Percentiles rank a stretch among this genome's conserved stretches.
phyloP scores from a whole-genome alignment of 2,329 filamentous ascomycete genomes.

The Graphilbum ipis-grandicollis region DNA sequence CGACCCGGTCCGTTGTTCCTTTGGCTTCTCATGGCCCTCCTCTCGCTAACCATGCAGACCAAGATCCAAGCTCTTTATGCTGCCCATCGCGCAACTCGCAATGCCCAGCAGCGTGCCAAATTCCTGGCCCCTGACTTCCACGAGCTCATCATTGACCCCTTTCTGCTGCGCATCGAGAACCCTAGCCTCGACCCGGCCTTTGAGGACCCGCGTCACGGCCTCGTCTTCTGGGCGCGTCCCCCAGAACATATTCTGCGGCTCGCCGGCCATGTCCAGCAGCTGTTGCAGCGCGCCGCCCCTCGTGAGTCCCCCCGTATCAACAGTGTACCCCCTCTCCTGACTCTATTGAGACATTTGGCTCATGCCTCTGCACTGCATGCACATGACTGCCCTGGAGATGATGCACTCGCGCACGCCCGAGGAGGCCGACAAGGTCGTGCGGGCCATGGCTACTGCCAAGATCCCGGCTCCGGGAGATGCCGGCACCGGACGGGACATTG shows the following conservation, averaged over 20 bases:
- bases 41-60: slow-evolving; percentile 21
- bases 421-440: slow-evolving; percentile 48
- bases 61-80: slow-evolving; percentile 58
- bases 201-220: slow-evolving; percentile 59
- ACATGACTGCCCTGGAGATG: slow-evolving; percentile 74
- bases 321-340: too few relatives aligned
- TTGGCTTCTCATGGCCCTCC: slow-evolving; percentile 5
- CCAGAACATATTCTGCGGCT: slow-evolving; percentile 53
- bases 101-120: slow-evolving; percentile 56
- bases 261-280: slow-evolving; percentile 49
- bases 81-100: slow-evolving; percentile 57
- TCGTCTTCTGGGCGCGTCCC: slow-evolving; percentile 80
- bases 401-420: slow-evolving; percentile 57
- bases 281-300: slow-evolving; percentile 46
- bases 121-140: slow-evolving; percentile 52
- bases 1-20: slow-evolving; percentile 36
- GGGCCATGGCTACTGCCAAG: slow-evolving; percentile 27
- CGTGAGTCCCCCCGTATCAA: slow-evolving; percentile 38
- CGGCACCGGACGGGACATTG: background rate
- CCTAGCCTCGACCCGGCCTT: slow-evolving; percentile 49
- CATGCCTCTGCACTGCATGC: slow-evolving; percentile 62
- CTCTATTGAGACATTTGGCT: slow-evolving; percentile 68
- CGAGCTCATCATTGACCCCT: slow-evolving; percentile 59
- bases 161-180: slow-evolving; percentile 52
- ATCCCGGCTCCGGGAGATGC: background rate